These are phyloP conservation scores for Aeschynomene evenia DNA, from an alignment of 306 rosid genomes.

Conservation along the genomic window DNA sequence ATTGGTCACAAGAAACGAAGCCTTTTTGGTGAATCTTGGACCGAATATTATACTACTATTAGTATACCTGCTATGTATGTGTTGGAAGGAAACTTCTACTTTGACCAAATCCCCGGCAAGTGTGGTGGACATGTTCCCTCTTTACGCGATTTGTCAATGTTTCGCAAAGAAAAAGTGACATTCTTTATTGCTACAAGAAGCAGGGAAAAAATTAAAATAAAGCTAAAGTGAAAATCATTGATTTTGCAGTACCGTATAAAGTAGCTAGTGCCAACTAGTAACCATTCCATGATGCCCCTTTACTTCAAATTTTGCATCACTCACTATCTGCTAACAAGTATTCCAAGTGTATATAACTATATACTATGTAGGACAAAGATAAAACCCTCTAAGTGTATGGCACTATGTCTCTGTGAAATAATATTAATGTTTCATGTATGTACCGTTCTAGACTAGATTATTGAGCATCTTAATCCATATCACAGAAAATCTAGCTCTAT, in stretches of 20 bases:
- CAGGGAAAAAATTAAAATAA: background rate
- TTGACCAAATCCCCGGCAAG: slow-evolving; percentile 32
- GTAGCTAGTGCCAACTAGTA: background rate
- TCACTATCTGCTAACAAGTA: background rate
- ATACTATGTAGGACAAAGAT: background rate
- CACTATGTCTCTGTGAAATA: too few relatives aligned
- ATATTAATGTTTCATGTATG: too few relatives aligned
- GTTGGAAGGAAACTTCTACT: slow-evolving; percentile 26
- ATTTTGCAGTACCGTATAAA: slow-evolving; percentile 21
- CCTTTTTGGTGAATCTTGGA: background rate
- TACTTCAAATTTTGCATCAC: too few relatives aligned
- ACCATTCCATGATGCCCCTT: slow-evolving; percentile 11
- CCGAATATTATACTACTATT: background rate
- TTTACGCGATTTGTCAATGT: slow-evolving; percentile 22
- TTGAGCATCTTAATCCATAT: too few relatives aligned
- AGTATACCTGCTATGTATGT: background rate
- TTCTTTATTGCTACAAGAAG: slow-evolving; percentile 1
- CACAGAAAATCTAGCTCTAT: too few relatives aligned
- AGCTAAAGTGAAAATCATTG: slow-evolving; percentile 32
- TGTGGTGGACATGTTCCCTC: slow-evolving; percentile 29
- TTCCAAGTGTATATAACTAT: background rate
- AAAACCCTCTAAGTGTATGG: background rate
- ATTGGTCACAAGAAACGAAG: background rate
- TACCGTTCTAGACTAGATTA: too few relatives aligned
- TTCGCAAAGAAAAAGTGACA: slow-evolving; percentile 18